Evolutionary conservation across 371 early-diverging fungal species (phyloP).

Genomic region (Conidiobolus incongruus): DNA sequence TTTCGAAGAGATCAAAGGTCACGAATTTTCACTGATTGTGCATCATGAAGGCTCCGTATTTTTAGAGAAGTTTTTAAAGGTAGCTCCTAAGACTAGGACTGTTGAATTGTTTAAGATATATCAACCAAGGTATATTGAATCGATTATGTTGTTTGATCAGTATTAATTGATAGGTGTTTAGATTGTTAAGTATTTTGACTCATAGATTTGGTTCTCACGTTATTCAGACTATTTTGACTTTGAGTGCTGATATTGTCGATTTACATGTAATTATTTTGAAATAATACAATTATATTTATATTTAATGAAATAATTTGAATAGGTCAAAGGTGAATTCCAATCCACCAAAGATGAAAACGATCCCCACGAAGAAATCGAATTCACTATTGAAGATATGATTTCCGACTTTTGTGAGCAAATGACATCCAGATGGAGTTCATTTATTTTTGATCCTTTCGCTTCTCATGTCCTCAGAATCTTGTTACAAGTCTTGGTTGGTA

Average conservation of each 20-base stretch:
- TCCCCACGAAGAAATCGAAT: not conserved
- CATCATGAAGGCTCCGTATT: slow-evolving; percentile 57
- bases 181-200: slow-evolving; percentile 36
- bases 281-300: slow-evolving; percentile 9
- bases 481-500: slow-evolving; percentile 39
- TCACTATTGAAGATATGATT: slow-evolving; percentile 32
- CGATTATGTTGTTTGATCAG: not conserved
- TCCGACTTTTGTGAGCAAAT: slow-evolving; percentile 31
- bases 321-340: not conserved
- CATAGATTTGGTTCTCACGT: slow-evolving; percentile 77
- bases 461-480: slow-evolving; percentile 50
- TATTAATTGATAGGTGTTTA: slow-evolving; percentile 6
- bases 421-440: slow-evolving; percentile 29
- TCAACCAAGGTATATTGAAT: not conserved
- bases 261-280: slow-evolving; percentile 26
- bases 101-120: not conserved
- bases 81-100: slow-evolving; percentile 24
- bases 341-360: slow-evolving; percentile 9
- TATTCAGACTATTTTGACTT: slow-evolving; percentile 44
- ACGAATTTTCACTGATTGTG: slow-evolving; percentile 43
- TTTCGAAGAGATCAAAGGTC: slow-evolving; percentile 47
- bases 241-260: slow-evolving; percentile 49
- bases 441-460: slow-evolving; percentile 48
- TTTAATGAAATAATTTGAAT: slow-evolving; percentile 20
- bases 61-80: slow-evolving; percentile 48